Evolutionary conservation across 306 rosid genomes (phyloP), one percentile per base, ranked within the genome.

Genomic region (Cucumis hystrix): DNA sequence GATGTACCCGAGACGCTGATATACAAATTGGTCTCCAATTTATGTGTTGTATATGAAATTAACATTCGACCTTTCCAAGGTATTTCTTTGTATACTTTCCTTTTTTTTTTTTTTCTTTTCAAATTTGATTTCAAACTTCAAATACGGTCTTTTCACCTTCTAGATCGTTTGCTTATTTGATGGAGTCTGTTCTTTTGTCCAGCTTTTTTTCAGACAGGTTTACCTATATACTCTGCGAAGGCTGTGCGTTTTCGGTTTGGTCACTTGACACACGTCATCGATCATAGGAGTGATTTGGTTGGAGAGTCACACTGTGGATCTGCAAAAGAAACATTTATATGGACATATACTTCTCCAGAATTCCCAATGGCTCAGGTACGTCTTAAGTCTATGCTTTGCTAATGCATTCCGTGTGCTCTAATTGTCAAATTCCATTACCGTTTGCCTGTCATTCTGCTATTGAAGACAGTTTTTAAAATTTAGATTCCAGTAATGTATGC

Each of bases 201-300:
- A 95, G 99, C 95, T 68, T 76, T 54, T 81, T 95, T 95, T 84
- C 97, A 92, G 87, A 5, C 0, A 10, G 92, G 92, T 18, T 23
- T 20, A 5, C 99, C 99, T 59, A 90, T 92, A 88, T 95, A 90
- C 79, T 89, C 97, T 15, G 91, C 97, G 20, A 86, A 65, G 57
- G 83, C 86, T 76, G 93, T 95, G 78, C 92, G 92, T 62, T 90
- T 95, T 63, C 91, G 81, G 21, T 81, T 92, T 89, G 99, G 99
- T 72, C 87, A 87, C 82, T 65, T 69, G 37, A 90, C 79, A 77
- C 40, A 61, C 76, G 83, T 81, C 57, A 30, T 75, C 6, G 85
- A 82, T 47, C 33, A 61, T 16, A 78, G 66, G 30, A 14, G 6
- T 41, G 77, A 64, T 80, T 59, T 39, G 7, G 33, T 4, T 40